Base-by-base conservation (phyloP, 257 asterid genomes). In the Ilex asprella region DNA sequence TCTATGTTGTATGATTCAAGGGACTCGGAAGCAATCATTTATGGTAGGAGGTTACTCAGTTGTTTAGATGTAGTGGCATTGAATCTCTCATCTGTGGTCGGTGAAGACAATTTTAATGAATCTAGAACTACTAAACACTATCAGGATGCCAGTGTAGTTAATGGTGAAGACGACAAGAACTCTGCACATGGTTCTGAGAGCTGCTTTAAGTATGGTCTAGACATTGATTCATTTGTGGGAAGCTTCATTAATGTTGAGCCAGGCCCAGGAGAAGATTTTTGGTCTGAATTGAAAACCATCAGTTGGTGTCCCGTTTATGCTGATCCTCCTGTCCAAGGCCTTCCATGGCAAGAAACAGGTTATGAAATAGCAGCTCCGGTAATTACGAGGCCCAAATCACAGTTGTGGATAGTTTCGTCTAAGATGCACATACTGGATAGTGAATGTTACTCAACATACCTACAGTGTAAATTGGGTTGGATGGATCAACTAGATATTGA, bases 351-450 rank as follows among this genome's bases (percentile, higher is more conserved):
- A 68, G 80, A 66, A 70, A 69, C 89, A 32, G 71, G 63, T 9
- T 65, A 70, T 63, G 72, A 70, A 54, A 79, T 86, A 61, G 92
- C 92, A 60, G 82, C 92, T 56, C 95, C 98, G 39, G 41, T 67
- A 74, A 73, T 53, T 58, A 87, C 88, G 70, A 82, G 95, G 61
- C 94, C 96, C 58, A 62, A 76, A 78, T 84, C 98, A 58, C 90
- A 88, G 69, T 86, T 88, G 94, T 91, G 98, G 98, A 75, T 82
- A 70, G 86, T 82, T 65, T 88, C 98, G 60, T 79, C 88, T 35
- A 81, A 77, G 73, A 66, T 86, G 77, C 89, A 81, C 75, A 64
- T 91, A 73, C 73, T 91, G 75, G 90, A 84, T 67, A 95, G 96
- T 35, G 90, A 84, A 67, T 86, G 96, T 73, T 53, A 5, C 30